Evolutionary conservation across 1,139 yeast species (phyloP).

Genomic region (Kodamaea alishanica): DNA sequence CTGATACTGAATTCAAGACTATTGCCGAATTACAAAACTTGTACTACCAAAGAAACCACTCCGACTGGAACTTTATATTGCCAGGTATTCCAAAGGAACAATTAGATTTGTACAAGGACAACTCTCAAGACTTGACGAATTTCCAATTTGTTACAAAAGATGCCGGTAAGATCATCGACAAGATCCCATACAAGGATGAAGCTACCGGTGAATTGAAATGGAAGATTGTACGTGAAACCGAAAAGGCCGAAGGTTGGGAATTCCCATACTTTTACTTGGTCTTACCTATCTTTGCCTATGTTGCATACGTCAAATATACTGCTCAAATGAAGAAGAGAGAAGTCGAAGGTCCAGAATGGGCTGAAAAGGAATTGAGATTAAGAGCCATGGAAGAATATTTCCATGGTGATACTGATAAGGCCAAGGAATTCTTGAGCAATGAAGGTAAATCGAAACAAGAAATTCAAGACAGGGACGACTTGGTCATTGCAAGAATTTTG

Average conservation of each 20-base stretch:
- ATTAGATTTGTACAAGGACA: conserved; percentile 56
- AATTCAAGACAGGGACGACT: conserved; percentile 67
- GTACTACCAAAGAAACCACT: conserved; percentile 56
- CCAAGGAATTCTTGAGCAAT: conserved; percentile 52
- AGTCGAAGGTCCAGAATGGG: conserved; percentile 65
- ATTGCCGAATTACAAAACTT: conserved; percentile 70
- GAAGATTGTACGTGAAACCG: conserved; percentile 73
- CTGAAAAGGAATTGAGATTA: conserved; percentile 74
- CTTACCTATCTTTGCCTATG: conserved; percentile 53
- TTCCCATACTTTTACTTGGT: conserved; percentile 67
- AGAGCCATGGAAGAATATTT: conserved; percentile 67
- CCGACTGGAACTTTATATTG: conserved; percentile 58
- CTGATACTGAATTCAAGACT: conserved; percentile 68
- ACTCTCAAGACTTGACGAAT: conserved; percentile 59
- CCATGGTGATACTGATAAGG: conserved; percentile 61
- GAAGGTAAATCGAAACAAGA: conserved; percentile 58
- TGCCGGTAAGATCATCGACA: conserved; percentile 68
- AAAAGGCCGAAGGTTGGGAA: conserved; percentile 85
- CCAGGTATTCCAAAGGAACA: conserved; percentile 54
- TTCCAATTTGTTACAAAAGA: conserved; percentile 62
- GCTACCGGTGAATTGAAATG: conserved; percentile 76
- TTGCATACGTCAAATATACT: conserved; percentile 45
- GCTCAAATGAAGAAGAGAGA: conserved; percentile 44
- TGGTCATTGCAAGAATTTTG: conserved; percentile 77
- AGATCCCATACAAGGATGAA: conserved; percentile 79